phyloP scores from a whole-genome alignment of 345 rosid species.

The Mercurialis annua region DNA sequence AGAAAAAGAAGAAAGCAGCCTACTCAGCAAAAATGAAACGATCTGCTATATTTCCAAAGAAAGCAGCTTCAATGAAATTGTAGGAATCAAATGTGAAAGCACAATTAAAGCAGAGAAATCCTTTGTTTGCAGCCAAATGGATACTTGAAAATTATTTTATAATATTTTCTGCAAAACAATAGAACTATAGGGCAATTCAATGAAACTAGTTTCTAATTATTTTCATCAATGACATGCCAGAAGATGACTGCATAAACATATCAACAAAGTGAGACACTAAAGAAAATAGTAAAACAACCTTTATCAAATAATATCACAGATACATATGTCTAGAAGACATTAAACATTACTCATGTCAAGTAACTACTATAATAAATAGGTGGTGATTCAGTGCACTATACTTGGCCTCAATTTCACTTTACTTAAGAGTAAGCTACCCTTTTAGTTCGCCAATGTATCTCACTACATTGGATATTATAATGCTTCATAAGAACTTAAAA shows the following conservation, averaged over 20 bases:
- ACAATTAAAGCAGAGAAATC: constrained; percentile 1
- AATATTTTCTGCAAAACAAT: background rate
- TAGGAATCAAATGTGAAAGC: background rate
- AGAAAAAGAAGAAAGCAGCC: constrained; percentile 14
- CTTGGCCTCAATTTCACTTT: background rate
- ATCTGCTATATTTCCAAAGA: background rate
- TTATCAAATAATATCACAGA: no score
- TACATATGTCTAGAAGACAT: no score
- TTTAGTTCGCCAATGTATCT: no score
- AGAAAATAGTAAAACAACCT: no score
- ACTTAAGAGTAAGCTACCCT: no score
- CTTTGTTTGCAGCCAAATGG: background rate
- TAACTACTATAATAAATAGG: background rate
- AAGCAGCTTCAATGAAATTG: background rate
- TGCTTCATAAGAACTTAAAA: no score
- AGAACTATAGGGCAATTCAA: background rate
- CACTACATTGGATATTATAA: no score
- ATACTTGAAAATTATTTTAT: background rate
- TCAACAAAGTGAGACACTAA: no score
- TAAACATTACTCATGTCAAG: background rate
- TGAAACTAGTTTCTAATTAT: no score
- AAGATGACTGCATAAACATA: no score
- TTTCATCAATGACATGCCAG: no score
- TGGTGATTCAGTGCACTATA: background rate
- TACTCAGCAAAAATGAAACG: background rate